Evolutionary conservation across 2,329 filamentous ascomycete species (phyloP), one percentile per base, ranked within the genome.

Genomic region (Phyllosticta citrichinensis): DNA sequence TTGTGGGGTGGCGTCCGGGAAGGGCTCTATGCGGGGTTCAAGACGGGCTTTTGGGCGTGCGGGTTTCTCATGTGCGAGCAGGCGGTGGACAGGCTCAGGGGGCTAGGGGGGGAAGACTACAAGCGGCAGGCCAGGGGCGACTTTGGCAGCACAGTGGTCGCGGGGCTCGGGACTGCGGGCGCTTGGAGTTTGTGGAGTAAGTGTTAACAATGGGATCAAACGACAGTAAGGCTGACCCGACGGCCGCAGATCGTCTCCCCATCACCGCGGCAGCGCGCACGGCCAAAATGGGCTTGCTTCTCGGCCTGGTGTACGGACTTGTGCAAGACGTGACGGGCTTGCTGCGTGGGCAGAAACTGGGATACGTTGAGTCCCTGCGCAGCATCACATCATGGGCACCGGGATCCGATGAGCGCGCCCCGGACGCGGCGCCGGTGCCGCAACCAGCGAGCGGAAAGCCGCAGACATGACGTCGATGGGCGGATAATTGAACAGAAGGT

Each of bases 111-210:
- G 1, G 9, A 40, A 14, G 33, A 40, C 14, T 40, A 40, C 33
- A 40, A 40, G 33, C 65, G 68, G 62, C 84, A 85, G 14, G 33
- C 30, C 52, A 68, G 68, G 63, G 63, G 72, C 71, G 93, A 97
- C 74, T 86, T 91, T 68, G 71, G 90, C 67, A 93, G 88, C 65
- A 96, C 89, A 0, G 84, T 91, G 5, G 80, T 92, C 62, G 91
- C 94, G 25, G 92, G 89, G 55, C 77, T 96, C 72, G 88, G 88
- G 0, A 87, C 94, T 40, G 90, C 92, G 0, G 93, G 93, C 2
- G 81, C 86, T 9, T 97, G 96, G 79, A 96, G 91, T 71, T 77
- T 91, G 62, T 88, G 89, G 83, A 89, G 91, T 92, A 80, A 71
- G 87, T 79, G 55, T 60, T 20, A 52, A 17, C 17, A 55, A 52